phyloP scores from a whole-genome alignment of 306 rosid species.

The Crataegus laevigata region DNA sequence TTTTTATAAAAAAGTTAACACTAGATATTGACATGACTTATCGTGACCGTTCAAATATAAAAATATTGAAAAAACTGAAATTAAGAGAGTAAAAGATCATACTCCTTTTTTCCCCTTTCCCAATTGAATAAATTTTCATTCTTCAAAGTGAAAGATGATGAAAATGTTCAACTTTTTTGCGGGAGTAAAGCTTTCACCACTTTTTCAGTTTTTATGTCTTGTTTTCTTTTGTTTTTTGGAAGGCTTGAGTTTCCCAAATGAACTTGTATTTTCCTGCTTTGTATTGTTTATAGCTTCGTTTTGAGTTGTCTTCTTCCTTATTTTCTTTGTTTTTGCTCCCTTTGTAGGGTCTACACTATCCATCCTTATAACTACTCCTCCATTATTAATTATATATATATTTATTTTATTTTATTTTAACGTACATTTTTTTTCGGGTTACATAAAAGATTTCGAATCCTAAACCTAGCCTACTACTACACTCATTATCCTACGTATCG shows the following conservation, averaged over 20 bases:
- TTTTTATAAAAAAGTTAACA: too few relatives aligned
- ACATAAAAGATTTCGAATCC: too few relatives aligned
- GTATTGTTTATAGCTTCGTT: not conserved
- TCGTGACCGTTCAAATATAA: too few relatives aligned
- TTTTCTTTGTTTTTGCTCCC: conserved; percentile 18
- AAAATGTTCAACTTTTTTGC: not conserved
- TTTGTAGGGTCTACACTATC: conserved; percentile 72
- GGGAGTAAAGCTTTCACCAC: not conserved
- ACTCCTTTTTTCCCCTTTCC: not conserved
- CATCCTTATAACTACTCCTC: conserved; percentile 16
- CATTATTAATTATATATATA: not conserved
- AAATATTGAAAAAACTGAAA: too few relatives aligned
- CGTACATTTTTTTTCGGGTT: not conserved
- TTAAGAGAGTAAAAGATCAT: too few relatives aligned
- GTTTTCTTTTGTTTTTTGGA: conserved; percentile 10
- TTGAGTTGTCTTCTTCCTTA: conserved; percentile 60
- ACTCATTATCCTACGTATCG: too few relatives aligned
- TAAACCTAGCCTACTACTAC: too few relatives aligned
- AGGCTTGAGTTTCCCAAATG: conserved; percentile 40
- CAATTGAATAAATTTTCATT: not conserved
- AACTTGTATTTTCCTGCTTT: conserved; percentile 27
- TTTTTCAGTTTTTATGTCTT: not conserved
- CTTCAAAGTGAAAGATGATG: not conserved
- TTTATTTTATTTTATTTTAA: not conserved
- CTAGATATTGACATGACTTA: too few relatives aligned